Evolutionary conservation across 2,329 filamentous ascomycete genomes (phyloP), one percentile per base, ranked within the genome.

Genomic region (Xylaria hypoxylon): DNA sequence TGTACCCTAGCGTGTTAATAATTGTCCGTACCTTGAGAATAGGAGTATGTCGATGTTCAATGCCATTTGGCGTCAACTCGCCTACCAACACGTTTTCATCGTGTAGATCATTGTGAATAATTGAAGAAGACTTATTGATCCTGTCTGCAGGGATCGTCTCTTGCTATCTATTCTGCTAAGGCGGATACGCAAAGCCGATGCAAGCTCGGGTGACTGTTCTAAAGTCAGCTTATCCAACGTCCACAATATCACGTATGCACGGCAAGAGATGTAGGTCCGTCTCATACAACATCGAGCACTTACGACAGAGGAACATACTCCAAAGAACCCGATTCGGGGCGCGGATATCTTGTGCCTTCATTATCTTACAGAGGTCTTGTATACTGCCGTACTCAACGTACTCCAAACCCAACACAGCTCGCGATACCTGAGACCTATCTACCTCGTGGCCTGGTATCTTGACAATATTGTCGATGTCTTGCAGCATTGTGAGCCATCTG

Each of bases 371-470:
- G 19, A 61, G 48, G 15, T 51, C 48, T 47, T 61, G 48, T 53
- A 61, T 61, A 42, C 48, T 61, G 8, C 58, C 58, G 5, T 61
- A 35, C 58, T 61, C 38, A 26, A 53, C 57, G 5, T 53, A 53
- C 28, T 45, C 58, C 13, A 61, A 15, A 26, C 53, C 50, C 40
- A 55, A 40, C 51, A 28, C 42, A 17, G 58, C 47, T 15, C 58
- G 33, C 38, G 58, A 44, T 1, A 60, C 35, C 26, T 52, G 44
- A 11, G 47, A 31, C 47, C 26, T 52, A 45, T 60, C 48, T n/a
- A 24, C 8, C n/a, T 51, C 58, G 11, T 60, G 11, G 11, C 47
- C 47, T 7, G 44, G 38, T 33, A 35, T 8, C 13, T n/a, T 42
- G 13, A 60, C 35, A 26, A 60, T 60, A 35, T 60, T 35, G 8